phyloP scores from a whole-genome alignment of 2,329 filamentous ascomycete species.

The Fusarium sp. region DNA sequence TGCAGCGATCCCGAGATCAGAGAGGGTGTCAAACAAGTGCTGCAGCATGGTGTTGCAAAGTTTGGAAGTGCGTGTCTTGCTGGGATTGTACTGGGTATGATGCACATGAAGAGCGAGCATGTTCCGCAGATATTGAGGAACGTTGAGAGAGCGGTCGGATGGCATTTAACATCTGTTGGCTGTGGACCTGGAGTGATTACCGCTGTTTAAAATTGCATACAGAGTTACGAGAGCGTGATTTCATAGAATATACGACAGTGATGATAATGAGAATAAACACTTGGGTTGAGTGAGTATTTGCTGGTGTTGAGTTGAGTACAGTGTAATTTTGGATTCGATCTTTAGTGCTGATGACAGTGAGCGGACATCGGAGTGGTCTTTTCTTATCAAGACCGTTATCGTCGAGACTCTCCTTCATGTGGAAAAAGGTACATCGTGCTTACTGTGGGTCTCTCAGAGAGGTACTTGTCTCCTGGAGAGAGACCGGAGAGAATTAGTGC shows the following conservation, averaged over 20 bases:
- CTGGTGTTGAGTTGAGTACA: not conserved
- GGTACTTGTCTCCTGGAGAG: not conserved
- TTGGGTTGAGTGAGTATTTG: not conserved
- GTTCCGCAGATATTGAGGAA: constrained; percentile 28
- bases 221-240: not conserved
- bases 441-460: not conserved
- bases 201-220: not conserved
- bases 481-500: not conserved
- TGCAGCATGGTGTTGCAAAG: constrained; percentile 4
- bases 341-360: not conserved
- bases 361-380: not conserved
- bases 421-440: not conserved
- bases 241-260: not conserved
- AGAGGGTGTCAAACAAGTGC: constrained; percentile 7
- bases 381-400: not conserved
- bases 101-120: constrained; percentile 14
- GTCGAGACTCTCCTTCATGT: not conserved
- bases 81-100: constrained; percentile 22
- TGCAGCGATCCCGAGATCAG: constrained; percentile 24
- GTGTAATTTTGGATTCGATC: not conserved
- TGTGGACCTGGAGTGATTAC: constrained; percentile 14
- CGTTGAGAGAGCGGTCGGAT: constrained; percentile 31
- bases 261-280: not conserved
- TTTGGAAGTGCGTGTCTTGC: constrained; percentile 16
- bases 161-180: constrained; percentile 25